Base-by-base conservation (phyloP, 768 basidiomycete genomes). In the Termitomyces eurrhizus region DNA sequence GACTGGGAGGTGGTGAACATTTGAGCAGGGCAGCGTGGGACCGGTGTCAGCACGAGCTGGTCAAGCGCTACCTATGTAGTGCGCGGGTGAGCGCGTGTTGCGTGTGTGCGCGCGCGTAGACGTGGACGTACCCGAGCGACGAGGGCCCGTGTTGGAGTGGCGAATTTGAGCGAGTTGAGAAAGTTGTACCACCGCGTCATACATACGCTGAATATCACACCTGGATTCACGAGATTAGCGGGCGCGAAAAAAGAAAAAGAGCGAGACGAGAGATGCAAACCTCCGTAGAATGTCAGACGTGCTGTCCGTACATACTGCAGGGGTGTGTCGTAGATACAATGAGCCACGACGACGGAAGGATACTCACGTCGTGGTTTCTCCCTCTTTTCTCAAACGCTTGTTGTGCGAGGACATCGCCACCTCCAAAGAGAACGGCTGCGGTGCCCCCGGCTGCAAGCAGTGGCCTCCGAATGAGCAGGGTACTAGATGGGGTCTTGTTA, bases 351-450 rank as follows among this genome's bases (percentile, higher is more conserved):
- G 37, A 13, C 5, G 14, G 26, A 39, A 12, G 9, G 26, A 53
- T 8, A 78, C 85, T 65, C 64, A 91, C 90, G 64, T 97, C 93
- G 68, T 96, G 93, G 2, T 86, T 71, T 57, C 68, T 76, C 7
- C 92, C 91, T 64, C 77, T 83, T 67, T 77, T 78, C 69, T 95
- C 95, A 21, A 95, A 81, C 1, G 76, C 82, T 72, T 96, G 95
- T 73, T 97, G 94, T 0, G 94, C 94, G 46, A 95, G 81, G 1
- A 94, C 66, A 69, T 93, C 92, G 21, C 90, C 91, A 7, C 81
- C 77, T 48, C 89, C 87, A 64, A 92, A 93, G 11, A 93, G 75
- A 54, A 88, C 66, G 1, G 80, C 83, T 0, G 87, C 88, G 0
- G 89, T 89, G 0, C 74, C 72, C 59, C 85, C 89, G 65, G 90